Base-by-base conservation (phyloP, 1,284 basidiomycete species). In the Anthracocystis panici-leucophaei region DNA sequence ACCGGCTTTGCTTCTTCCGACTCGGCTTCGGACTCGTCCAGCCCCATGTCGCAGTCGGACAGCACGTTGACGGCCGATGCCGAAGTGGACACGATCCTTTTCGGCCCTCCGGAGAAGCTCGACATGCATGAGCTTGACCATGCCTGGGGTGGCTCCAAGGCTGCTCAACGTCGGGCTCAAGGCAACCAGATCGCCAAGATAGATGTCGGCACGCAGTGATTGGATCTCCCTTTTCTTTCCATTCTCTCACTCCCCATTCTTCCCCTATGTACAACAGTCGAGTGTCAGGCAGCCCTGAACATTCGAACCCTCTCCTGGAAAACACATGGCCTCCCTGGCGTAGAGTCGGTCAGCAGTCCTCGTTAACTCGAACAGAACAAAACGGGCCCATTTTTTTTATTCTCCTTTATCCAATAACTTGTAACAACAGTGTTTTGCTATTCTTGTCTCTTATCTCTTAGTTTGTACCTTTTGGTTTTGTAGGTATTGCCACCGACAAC, bases 51-150 rank as follows among this genome's bases (percentile, higher is more conserved):
- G 49, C 52, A 61, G 53, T 23, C 63, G 5, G 72, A 65, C 20
- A 59, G 56, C 54, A 55, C 63, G 5, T 46, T 41, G 31, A 48
- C 52, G 33, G 69, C 48, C 3, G 69, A 76, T 25, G 61, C 65
- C 52, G 69, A 76, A 56, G 65, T 73, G 12, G 74, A 76, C 23
- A 72, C 33, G 35, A 68, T 76, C 40, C 62, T 76, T 10, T 76
- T 76, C 44, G 69, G 74, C 3, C 69, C 74, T 18, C 62, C 69
- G 16, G 74, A 76, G 50, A 76, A 72, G 63, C 65, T 76, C 2
- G 74, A 72, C 25, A 20, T 76, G 62, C 69, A 62, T 9, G 74
- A 76, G 51, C 57, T 76, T 4, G 74, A 76, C 50, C 65, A 68
- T 41, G 74, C 61, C 21, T 76, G 74, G 74, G 62, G 56, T 20